phyloP scores from a whole-genome alignment of 495 filamentous ascomycete genomes.

The Bombardia bombarda region DNA sequence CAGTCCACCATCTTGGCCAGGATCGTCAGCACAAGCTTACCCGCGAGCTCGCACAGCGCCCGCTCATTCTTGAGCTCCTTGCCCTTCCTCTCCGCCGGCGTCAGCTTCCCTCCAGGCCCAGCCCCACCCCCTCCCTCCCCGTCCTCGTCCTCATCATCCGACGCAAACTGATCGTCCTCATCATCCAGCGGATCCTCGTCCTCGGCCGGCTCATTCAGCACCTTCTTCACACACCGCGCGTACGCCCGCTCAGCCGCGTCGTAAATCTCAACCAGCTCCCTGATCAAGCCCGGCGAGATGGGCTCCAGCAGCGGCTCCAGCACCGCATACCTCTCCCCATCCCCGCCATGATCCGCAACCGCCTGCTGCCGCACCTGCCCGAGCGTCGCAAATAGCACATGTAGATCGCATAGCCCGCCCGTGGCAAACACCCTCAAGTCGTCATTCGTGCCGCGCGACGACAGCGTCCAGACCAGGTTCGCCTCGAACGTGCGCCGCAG shows the following conservation, averaged over 20 bases:
- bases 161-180: constrained; percentile 39
- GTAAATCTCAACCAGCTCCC: constrained; percentile 67
- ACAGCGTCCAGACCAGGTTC: constrained; percentile 59
- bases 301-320: constrained; percentile 57
- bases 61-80: constrained; percentile 68
- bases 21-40: constrained; percentile 72
- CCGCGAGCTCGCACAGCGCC: constrained; percentile 73
- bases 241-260: constrained; percentile 63
- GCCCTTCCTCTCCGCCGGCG: constrained; percentile 45
- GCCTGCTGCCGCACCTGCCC: constrained; percentile 26
- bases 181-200: constrained; percentile 58
- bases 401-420: constrained; percentile 68
- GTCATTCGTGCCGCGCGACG: constrained; percentile 56
- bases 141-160: constrained; percentile 51
- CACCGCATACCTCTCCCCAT: constrained; percentile 36
- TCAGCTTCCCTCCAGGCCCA: constrained; percentile 46
- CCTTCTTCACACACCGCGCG: constrained; percentile 58
- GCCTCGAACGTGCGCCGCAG: constrained; percentile 48
- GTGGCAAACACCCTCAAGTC: constrained; percentile 68
- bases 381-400: constrained; percentile 70
- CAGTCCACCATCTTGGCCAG: constrained; percentile 65
- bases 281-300: constrained; percentile 46
- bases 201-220: constrained; percentile 56
- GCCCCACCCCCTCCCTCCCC: no score
- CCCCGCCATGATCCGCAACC: constrained; percentile 10